phyloP scores from a whole-genome alignment of 495 filamentous ascomycete genomes.

The Daldinia vernicosa region DNA sequence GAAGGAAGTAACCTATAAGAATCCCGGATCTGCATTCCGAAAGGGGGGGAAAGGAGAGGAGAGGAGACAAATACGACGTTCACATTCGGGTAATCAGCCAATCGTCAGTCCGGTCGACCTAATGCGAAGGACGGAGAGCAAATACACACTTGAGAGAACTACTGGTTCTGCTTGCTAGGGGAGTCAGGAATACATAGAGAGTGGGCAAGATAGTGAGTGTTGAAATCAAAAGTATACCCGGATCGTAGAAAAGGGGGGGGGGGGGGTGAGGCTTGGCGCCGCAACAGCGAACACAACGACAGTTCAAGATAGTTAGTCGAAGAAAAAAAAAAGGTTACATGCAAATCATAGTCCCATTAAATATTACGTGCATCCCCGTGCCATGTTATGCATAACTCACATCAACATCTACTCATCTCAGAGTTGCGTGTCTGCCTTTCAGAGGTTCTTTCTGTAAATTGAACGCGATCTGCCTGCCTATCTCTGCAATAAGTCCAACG shows the following conservation, averaged over 20 bases:
- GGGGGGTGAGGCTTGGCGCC: conserved; percentile 8
- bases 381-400: conserved; percentile 1
- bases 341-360: not conserved
- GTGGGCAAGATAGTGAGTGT: not conserved
- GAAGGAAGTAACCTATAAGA: not conserved
- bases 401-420: conserved; percentile 4
- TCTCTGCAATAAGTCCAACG: conserved; percentile 38
- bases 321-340: not conserved
- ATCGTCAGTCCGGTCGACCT: not conserved
- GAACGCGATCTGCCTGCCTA: conserved; percentile 39
- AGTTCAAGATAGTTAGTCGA: conserved; percentile 4
- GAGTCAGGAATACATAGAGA: not conserved
- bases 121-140: conserved; percentile 1
- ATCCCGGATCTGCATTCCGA: not conserved
- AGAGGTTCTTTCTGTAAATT: conserved; percentile 27
- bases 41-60: not conserved
- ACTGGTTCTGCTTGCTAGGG: not conserved
- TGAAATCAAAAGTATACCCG: conserved; percentile 20
- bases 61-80: not conserved
- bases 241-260: conserved; percentile 12
- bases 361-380: not conserved
- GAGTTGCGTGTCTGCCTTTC: not conserved
- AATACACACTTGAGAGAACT: not conserved
- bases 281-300: not conserved
- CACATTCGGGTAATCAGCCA: not conserved